Evolutionary conservation across 148 eudicot species (phyloP).

Genomic region (Spergularia bocconei): DNA sequence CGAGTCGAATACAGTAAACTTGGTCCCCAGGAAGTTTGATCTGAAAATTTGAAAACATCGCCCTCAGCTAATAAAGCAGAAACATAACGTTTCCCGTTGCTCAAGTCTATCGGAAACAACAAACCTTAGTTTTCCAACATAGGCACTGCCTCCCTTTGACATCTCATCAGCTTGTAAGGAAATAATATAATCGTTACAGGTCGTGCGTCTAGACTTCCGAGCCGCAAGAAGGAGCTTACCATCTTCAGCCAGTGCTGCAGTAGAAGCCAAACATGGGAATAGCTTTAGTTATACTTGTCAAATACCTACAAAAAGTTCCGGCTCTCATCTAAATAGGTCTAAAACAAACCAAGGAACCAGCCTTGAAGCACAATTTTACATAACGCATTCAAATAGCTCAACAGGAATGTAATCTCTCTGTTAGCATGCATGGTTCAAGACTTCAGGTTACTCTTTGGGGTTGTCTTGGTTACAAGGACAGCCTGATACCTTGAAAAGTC

Average conservation of each 20-base stretch:
- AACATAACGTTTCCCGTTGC: background rate
- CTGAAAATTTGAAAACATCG: constrained; percentile 32
- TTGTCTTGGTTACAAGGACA: too few species aligned
- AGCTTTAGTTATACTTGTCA: too few species aligned
- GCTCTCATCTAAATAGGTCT: too few species aligned
- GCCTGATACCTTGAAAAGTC: too few species aligned
- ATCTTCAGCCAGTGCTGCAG: constrained; percentile 70
- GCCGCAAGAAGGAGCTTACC: constrained; percentile 89
- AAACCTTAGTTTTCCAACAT: constrained; percentile 75
- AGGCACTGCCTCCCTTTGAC: constrained; percentile 57
- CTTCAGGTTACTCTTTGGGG: too few species aligned
- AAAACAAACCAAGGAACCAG: too few species aligned
- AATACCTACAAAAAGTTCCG: too few species aligned
- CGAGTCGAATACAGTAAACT: constrained; percentile 65
- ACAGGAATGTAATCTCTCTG: too few species aligned
- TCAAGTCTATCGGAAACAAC: background rate
- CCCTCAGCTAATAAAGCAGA: constrained; percentile 6
- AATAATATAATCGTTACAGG: constrained; percentile 65
- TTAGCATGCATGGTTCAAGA: too few species aligned
- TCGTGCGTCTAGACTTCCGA: constrained; percentile 60
- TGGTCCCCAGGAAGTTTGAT: constrained; percentile 75
- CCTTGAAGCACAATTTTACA: too few species aligned
- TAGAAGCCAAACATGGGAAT: background rate
- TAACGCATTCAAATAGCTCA: too few species aligned
- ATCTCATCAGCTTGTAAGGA: constrained; percentile 61